Base-by-base conservation (phyloP, 2,329 filamentous ascomycete genomes). In the Apiospora arundinis region DNA sequence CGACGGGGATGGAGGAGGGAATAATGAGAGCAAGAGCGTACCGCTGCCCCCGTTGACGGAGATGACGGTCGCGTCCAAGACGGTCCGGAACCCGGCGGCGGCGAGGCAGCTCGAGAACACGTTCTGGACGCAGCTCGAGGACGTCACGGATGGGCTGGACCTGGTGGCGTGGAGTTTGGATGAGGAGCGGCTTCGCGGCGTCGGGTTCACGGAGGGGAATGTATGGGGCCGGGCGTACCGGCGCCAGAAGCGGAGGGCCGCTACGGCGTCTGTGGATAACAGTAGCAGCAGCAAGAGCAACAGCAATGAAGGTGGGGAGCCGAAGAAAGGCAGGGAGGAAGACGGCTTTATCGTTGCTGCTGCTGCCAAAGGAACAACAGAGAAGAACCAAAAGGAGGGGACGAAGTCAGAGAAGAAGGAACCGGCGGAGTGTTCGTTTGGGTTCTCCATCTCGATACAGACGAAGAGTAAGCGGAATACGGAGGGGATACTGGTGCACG, bases 141-240 rank as follows among this genome's bases (percentile, higher is more conserved):
- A 81, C 2, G 83, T 89, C 0, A 78, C 95, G 28, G 80, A 78
- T 0, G 80, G 82, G 0, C 82, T 95, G 2, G 88, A 92, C 44
- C 77, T 95, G 44, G 79, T 81, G 0, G 82, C 81, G 0, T 96
- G 92, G 92, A 77, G 80, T 1, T 95, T 92, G 91, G 83, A 91
- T 32, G 78, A 81, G 12, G 79, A 83, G 40, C 79, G 80, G 0
- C 80, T 86, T 3, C 83, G 84, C 18, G 93, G 93, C 0, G 78
- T 90, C 0, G 92, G 93, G 1, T 87, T 90, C 70, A 87, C 91
- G 0, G 83, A 85, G n/a, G 88, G 87, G 70, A 94, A 95, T 76
- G 93, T 95, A 0, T 97, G 94, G 94, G 90, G 90, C 40, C 85
- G 94, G 32, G 88, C 91, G 7, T 95, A 93, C 80, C 87, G 93